Percentiles rank a stretch among this genome's conserved stretches.
These are phyloP conservation scores for Pugionium cornutum DNA, from an alignment of 345 rosid species.

Conservation along the genomic window DNA sequence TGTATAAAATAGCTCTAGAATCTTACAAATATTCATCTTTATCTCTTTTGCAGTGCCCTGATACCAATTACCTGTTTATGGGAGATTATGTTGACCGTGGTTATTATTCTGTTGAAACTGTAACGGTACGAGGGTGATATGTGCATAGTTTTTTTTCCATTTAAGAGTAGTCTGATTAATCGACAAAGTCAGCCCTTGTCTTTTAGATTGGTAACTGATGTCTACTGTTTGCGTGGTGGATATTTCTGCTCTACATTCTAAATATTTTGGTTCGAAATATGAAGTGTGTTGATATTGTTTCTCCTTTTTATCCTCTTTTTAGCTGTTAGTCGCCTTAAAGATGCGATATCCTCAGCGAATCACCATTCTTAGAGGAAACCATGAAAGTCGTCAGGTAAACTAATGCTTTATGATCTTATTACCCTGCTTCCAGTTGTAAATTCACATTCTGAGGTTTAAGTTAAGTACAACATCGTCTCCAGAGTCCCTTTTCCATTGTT, in stretches of 20 bases:
- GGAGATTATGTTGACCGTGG: slow-evolving; percentile 98
- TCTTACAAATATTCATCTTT: slow-evolving; percentile 8
- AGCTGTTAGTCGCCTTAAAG: slow-evolving; percentile 88
- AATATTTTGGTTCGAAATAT: slow-evolving; percentile 13
- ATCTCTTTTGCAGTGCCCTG: slow-evolving; percentile 1
- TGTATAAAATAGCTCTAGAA: background rate
- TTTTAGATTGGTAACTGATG: slow-evolving; percentile 7
- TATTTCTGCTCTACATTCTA: background rate
- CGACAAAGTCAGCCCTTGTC: background rate
- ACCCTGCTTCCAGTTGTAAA: slow-evolving; percentile 3
- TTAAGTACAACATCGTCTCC: slow-evolving; percentile 1
- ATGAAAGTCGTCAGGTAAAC: slow-evolving; percentile 43
- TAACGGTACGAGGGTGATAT: slow-evolving; percentile 55
- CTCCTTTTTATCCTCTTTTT: slow-evolving; percentile 33
- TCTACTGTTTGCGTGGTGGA: slow-evolving; percentile 1
- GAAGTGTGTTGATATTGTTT: background rate
- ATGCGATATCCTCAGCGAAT: slow-evolving; percentile 84
- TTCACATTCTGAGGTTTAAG: slow-evolving; percentile 16
- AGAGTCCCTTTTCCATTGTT: background rate
- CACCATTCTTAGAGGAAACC: slow-evolving; percentile 87
- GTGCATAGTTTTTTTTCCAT: background rate
- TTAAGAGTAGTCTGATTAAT: slow-evolving; percentile 11
- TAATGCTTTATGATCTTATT: background rate
- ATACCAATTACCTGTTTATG: slow-evolving; percentile 88
- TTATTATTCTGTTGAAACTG: slow-evolving; percentile 96